Evolutionary conservation across 169 alveolate genomes (phyloP).

Genomic region (Babesia ovata): DNA sequence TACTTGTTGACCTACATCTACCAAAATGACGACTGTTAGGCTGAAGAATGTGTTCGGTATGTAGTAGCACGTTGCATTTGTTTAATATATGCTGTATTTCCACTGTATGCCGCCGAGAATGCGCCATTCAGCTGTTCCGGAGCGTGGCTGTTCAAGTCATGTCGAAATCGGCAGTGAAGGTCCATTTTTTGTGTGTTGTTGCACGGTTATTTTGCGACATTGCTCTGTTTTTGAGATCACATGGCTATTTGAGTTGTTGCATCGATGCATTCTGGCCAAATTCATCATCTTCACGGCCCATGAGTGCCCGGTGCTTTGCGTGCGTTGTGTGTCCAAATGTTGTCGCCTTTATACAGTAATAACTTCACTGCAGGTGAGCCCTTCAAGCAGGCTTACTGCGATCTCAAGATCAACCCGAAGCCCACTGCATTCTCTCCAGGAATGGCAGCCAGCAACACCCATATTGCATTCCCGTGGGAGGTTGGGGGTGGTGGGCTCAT

Average conservation of each 20-base stretch:
- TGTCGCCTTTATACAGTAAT: neutral
- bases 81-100: neutral
- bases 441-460: constrained; percentile 56
- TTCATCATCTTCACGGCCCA: too few species aligned
- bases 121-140: too few species aligned
- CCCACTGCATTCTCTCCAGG: constrained; percentile 63
- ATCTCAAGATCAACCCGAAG: constrained; percentile 51
- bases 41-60: constrained; percentile 45
- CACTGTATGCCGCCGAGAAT: too few species aligned
- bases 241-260: neutral
- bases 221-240: too few species aligned
- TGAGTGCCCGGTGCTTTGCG: too few species aligned
- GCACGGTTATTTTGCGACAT: too few species aligned
- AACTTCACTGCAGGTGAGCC: constrained; percentile 51
- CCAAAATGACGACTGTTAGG: constrained; percentile 23
- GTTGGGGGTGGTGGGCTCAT: constrained; percentile 80
- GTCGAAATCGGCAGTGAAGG: too few species aligned
- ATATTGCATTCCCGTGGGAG: constrained; percentile 78
- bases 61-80: neutral
- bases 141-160: too few species aligned
- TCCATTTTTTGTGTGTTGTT: too few species aligned
- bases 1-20: neutral
- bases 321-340: too few species aligned
- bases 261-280: too few species aligned
- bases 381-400: constrained; percentile 65